Base-by-base conservation (phyloP, 805 yeast species). In the Ogataea chonburiensis region DNA sequence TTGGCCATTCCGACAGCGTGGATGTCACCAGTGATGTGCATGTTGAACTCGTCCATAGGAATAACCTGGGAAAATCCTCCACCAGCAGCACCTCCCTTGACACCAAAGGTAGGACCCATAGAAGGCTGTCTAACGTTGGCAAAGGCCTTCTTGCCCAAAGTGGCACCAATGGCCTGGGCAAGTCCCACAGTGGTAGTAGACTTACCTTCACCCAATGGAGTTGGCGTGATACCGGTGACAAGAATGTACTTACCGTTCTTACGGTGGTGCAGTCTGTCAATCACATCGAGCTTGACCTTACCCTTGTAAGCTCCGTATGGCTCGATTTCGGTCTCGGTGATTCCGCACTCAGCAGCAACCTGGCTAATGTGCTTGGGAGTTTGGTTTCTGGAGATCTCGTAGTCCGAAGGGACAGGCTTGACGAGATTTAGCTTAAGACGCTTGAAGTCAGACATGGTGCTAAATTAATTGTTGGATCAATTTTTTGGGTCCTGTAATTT, bases 81-180 rank as follows among this genome's bases (percentile, higher is more conserved):
- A 53, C 98, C 98, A 13, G 98, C 98, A 40, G 98, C 98, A 63
- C 98, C 98, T 56, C 98, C 98, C 68, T 91, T 91, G 53, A 91
- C 88, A 62, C 98, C 98, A 55, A 91, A 91, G 13, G 98, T 91
- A 34, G 98, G 98, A 24, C 98, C 98, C 96, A 91, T 87, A 7
- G 95, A 84, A 18, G 98, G 98, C 63, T 91, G 98, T 63, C 98
- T 84, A 34, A 91, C 96, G 55, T 86, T 88, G 36, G 98, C 98
- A 61, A 89, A 79, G 24, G 95, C 80, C 40, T 82, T 81, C 61
- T 77, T 79, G 34, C 79, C 75, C 53, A 91, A 71, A 55, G 87
- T 94, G 17, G 96, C 96, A 43, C 96, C 95, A 40, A 91, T 68
- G 11, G 98, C 95, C 66, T 91, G 98, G n/a, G 93, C 95, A 44